phyloP scores from a whole-genome alignment of 2,329 filamentous ascomycete genomes.

The Apiospora saccharicola region DNA sequence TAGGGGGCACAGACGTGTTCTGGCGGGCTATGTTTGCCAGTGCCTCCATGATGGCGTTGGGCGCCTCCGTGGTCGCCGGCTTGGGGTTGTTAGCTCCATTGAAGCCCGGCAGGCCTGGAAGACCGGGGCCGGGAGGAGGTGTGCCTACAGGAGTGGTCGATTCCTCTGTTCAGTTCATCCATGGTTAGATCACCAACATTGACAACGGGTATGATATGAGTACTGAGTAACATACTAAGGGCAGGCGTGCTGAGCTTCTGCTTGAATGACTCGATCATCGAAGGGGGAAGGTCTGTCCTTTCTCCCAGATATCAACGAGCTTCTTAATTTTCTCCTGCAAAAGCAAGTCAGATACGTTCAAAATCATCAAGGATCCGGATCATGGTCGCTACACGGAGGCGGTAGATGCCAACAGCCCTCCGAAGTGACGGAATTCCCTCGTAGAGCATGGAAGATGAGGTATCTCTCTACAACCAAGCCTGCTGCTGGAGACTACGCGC shows the following conservation, averaged over 20 bases:
- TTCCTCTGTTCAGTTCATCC: conserved; percentile 53
- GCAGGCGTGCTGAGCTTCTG: conserved; percentile 72
- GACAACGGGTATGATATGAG: not conserved
- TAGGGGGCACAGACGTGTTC: conserved; percentile 61
- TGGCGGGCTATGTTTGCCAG: conserved; percentile 83
- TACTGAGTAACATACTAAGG: conserved; percentile 66
- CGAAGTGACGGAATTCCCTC: conserved; percentile 20
- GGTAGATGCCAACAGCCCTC: not conserved
- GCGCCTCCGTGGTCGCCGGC: conserved; percentile 49
- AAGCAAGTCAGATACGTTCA: conserved; percentile 48
- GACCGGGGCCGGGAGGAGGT: conserved; percentile 56
- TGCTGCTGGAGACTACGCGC: conserved; percentile 41
- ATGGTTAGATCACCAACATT: conserved; percentile 21
- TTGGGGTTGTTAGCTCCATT: conserved; percentile 46
- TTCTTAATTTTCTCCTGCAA: conserved; percentile 95
- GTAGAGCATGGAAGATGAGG: conserved; percentile 22
- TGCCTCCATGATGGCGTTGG: conserved; percentile 75
- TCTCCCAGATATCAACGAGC: conserved; percentile 97
- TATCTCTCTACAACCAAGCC: conserved; percentile 30
- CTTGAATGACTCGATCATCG: conserved; percentile 84
- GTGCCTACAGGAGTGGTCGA: conserved; percentile 77
- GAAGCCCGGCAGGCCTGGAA: conserved; percentile 45
- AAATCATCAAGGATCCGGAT: not conserved
- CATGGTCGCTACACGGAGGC: not conserved
- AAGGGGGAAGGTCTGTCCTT: conserved; percentile 87